Base-by-base conservation (phyloP, 2,329 filamentous ascomycete species). In the Keithomyces neogunnii region DNA sequence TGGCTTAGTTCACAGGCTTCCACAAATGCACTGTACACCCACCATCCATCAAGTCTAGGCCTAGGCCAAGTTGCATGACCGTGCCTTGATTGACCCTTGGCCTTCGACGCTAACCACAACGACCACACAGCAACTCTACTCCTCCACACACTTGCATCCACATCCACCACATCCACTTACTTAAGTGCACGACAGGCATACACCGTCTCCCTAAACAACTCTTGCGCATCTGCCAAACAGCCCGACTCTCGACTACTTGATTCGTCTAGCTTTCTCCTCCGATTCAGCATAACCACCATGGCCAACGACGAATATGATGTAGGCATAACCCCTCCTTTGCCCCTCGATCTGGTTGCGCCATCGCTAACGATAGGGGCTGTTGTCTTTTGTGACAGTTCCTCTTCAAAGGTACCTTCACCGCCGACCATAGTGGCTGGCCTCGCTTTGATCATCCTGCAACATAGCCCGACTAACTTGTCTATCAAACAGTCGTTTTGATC, bases 281-380 rank as follows among this genome's bases (percentile, higher is more conserved):
- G 1, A 28, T 36, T 28, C 36, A 29, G 52, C 52, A 60, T 61
- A 66, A 66, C 71, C 76, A 79, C 64, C 73, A 99, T 97, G 93
- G 93, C 92, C 69, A 99, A 97, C 85, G 93, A 99, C 82, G 93
- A 99, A 80, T 99, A 99, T 78, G 93, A 99, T 86, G 92, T 97
- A 78, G 80, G 90, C 69, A 45, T 50, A 38, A 5, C 11, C 48
- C 46, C 43, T 45, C 54, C 42, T 51, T 50, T 53, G 56, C 50
- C 57, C 59, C 51, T 55, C 49, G 52, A 54, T 52, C 50, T 53
- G 54, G 56, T 39, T 44, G 40, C 45, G 56, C 58, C 51, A 59
- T 56, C 63, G 61, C 65, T 65, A 62, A 67, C 60, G 56, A 71
- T 52, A 57, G 50, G 53, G 56, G 49, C 49, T 52, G 19, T 42